Evolutionary conservation across 176 grass and related monocot genomes (phyloP).

Genomic region (Panicum miliaceum): DNA sequence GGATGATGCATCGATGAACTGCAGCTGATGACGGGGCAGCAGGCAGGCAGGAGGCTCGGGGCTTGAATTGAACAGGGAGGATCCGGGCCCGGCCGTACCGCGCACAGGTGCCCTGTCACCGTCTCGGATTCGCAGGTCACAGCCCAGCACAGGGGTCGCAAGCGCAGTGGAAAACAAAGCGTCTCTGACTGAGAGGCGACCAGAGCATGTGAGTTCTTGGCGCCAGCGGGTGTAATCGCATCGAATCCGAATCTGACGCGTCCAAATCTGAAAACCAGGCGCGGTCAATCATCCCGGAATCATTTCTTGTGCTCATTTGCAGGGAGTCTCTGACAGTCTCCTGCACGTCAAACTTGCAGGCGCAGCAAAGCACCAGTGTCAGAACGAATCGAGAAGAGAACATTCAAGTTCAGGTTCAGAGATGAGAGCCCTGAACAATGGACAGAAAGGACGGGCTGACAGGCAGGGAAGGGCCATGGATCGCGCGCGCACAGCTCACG

Average conservation of each 20-base stretch:
- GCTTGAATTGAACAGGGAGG: not conserved
- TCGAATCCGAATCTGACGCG: not conserved
- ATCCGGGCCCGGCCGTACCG: not conserved
- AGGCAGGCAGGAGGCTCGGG: not conserved
- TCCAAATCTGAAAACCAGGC: not conserved
- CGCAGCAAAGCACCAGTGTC: not conserved
- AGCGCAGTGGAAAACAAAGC: no score
- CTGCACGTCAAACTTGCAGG: not conserved
- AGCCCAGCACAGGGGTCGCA: no score
- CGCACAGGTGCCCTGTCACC: not conserved
- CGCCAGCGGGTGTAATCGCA: not conserved
- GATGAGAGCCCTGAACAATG: not conserved
- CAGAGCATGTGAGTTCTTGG: constrained; percentile 12
- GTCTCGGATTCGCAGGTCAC: not conserved
- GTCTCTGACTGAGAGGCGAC: not conserved
- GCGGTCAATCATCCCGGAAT: not conserved
- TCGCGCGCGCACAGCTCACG: not conserved
- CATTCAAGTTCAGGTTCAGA: not conserved
- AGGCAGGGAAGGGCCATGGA: not conserved
- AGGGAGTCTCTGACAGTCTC: constrained; percentile 18
- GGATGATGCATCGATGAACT: no score
- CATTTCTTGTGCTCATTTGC: not conserved
- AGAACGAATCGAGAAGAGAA: not conserved
- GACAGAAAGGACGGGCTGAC: not conserved
- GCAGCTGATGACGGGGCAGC: not conserved